Base-by-base conservation (phyloP, 805 yeast species). In the Saturnispora serradocipensis region DNA sequence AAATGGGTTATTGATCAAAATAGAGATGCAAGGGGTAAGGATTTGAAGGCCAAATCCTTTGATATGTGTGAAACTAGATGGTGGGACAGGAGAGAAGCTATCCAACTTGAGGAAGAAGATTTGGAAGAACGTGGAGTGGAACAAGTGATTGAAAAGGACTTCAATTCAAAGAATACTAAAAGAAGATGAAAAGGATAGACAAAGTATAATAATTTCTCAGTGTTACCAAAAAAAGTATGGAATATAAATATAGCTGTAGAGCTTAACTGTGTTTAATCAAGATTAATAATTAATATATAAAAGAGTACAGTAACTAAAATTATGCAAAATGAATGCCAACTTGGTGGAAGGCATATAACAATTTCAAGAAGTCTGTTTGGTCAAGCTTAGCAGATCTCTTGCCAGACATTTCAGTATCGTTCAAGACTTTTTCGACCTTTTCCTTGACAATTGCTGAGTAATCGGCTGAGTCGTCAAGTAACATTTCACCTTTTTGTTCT, bases 41-140 rank as follows among this genome's bases (percentile, higher is more conserved):
- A 86, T 61, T 76, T 91, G 67, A 90, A 91, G 70, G 83, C 84
- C 51, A 85, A 87, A 43, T 84, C 97, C 0, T 91, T 91, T 64
- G 97, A 89, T 56, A 69, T 91, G 54, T 85, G 93, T 66, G 96
- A 90, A 68, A 91, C 85, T 58, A 80, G 99, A 71, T 91, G 96
- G 93, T 91, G 98, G 98, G 98, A 91, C 66, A 85, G 98, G 72
- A 82, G 97, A 70, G 98, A 91, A 60, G 91, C 83, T 61, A 83
- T 91, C 24, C 82, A 95, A 65, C 76, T 81, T 40, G 86, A 87
- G 48, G 99, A 91, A 69, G 98, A 91, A 59, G 80, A 82, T 63
- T 69, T 87, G 59, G 97, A 91, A 67, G 96, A 89, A 59, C 95
- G 95, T 46, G 97, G 96, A 53, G 90, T 88, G 54, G 95, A 86